Evolutionary conservation across 2,329 filamentous ascomycete species (phyloP).

Genomic region (Arthrobotrys pseudoclavata): DNA sequence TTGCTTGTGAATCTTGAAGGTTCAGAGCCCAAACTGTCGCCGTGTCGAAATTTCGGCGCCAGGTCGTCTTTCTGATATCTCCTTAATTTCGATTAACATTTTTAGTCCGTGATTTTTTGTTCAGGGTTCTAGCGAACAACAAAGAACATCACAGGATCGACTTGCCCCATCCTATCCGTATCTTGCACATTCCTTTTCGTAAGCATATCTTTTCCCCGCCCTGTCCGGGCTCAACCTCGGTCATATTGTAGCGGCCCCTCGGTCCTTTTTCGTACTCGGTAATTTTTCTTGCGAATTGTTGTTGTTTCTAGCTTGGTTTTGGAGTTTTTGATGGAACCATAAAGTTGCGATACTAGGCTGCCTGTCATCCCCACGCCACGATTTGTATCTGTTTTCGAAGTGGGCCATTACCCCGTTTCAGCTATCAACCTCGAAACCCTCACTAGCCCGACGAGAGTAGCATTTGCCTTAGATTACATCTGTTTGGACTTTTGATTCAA

Average conservation of each 20-base stretch:
- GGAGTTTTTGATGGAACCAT: constrained; percentile 13
- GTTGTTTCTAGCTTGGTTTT: constrained; percentile 15
- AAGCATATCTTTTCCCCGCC: constrained; percentile 5
- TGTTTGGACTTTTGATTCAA: constrained; percentile 26
- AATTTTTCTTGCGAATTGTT: neutral
- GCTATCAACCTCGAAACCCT: constrained; percentile 56
- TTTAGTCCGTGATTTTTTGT: constrained; percentile 24
- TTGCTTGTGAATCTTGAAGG: constrained; percentile 31
- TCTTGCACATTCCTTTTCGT: constrained; percentile 33
- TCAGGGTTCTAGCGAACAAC: constrained; percentile 27
- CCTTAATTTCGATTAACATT: constrained; percentile 47
- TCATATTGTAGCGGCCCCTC: neutral
- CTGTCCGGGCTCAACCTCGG: constrained; percentile 29
- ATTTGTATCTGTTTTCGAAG: constrained; percentile 38
- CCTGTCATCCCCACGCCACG: constrained; percentile 49
- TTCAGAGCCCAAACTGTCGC: constrained; percentile 1
- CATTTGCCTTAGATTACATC: constrained; percentile 46
- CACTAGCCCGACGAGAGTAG: constrained; percentile 35
- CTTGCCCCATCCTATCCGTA: neutral
- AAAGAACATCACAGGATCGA: constrained; percentile 41
- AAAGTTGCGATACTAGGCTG: constrained; percentile 48
- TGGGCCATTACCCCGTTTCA: constrained; percentile 55
- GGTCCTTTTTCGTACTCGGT: neutral
- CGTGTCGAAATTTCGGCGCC: constrained; percentile 24
- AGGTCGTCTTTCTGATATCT: constrained; percentile 27